A percentile compares a stretch with the other conserved stretches of the same genome.
Conservation (phyloP, 1,284 basidiomycete species). For the Marasmius tenuissimus region DNA sequence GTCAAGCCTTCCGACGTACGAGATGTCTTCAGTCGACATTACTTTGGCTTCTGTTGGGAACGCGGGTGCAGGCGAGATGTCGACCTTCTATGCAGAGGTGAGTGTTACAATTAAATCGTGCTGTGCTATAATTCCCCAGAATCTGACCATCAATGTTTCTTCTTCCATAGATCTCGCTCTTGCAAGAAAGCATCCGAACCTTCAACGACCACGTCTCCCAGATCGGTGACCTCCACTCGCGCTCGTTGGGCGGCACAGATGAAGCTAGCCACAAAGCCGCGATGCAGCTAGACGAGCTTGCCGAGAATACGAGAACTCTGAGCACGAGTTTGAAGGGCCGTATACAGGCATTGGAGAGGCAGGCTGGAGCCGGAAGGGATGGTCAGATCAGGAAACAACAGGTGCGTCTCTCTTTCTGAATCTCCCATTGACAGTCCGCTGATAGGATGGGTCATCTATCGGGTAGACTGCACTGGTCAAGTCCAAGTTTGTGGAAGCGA, state of each 20-base stretch:
- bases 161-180: conserved; percentile 57
- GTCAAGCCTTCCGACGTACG: conserved; percentile 42
- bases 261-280: conserved; percentile 65
- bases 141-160: neutral
- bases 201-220: conserved; percentile 72
- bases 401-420: conserved; percentile 38
- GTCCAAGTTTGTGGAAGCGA: conserved; percentile 61
- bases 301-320: conserved; percentile 78
- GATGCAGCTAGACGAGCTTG: conserved; percentile 69
- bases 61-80: conserved; percentile 54
- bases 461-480: neutral
- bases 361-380: conserved; percentile 72
- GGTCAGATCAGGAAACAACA: conserved; percentile 84
- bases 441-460: neutral
- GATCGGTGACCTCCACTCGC: conserved; percentile 73
- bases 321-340: conserved; percentile 75
- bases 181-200: conserved; percentile 69
- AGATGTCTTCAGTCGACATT: conserved; percentile 68
- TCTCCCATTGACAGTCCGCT: neutral
- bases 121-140: neutral
- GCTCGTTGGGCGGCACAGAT: conserved; percentile 78
- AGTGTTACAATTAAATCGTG: conserved; percentile 16
- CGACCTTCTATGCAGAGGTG: conserved; percentile 77
- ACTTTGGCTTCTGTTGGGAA: conserved; percentile 42
- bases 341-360: conserved; percentile 77